Base-by-base conservation (phyloP, 2,329 filamentous ascomycete genomes). In the Colletotrichum sp. region DNA sequence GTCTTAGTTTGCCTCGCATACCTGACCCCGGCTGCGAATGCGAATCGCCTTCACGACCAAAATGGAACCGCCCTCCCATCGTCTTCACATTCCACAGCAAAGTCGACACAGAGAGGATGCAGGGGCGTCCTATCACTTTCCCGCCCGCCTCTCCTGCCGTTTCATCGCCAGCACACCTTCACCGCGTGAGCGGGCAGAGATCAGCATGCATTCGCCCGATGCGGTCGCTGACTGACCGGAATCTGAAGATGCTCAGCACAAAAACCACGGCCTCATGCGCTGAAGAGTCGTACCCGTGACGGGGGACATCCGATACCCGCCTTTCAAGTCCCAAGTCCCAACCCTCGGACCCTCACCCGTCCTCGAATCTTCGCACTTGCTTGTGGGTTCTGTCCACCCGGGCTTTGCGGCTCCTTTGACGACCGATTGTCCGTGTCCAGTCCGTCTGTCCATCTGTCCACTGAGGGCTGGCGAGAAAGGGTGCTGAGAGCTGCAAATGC, bases 301-400 rank as follows among this genome's bases (percentile, higher is more conserved):
- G 57, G 71, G 71, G 65, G 71, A 24, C 32, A 61, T 73, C 71
- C 65, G 64, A 15, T 39, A 69, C 34, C 63, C 65, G 39, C 43
- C 43, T 48, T 21, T 48, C 43, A 48, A n/a, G 43, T 48, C 43
- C 43, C 43, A 48, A 36, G 16, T n/a, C 61, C 52, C 67, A 66
- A 64, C 72, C 39, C 72, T 71, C 61, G 72, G 72, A 71, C 72
- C 60, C 71, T 73, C 64, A 63, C 65, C 21, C 30, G 71, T 63
- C 55, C 55, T 59, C 59, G 30, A 61, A 32, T 61, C 59, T 34
- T 61, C 18, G 32, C 59, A 32, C 59, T 61, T 66, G 24, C 24
- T 52, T 12, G 6, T 43, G 64, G 39, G 43, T 55, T 52, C 39
- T 66, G 64, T 57, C 28, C 39, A 21, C 18, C 43, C 55, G 43